These are phyloP conservation scores for Cercospora brassicicola DNA, from an alignment of 2,329 filamentous ascomycete species.

Conservation along the genomic window DNA sequence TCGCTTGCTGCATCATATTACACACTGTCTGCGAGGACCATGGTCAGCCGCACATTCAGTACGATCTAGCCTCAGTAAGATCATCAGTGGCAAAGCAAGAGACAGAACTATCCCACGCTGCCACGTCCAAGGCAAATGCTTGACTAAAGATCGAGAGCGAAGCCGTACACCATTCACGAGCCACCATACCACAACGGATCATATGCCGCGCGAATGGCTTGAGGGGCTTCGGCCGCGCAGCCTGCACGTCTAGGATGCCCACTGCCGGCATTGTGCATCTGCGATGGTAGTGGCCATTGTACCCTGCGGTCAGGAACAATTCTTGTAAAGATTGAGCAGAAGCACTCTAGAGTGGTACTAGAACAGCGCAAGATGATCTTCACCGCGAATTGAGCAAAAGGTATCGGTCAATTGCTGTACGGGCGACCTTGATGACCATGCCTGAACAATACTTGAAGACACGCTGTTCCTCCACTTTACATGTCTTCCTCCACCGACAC, in stretches of 20 bases:
- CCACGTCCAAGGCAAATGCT: not conserved
- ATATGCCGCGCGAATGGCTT: not conserved
- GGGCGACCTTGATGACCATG: not conserved
- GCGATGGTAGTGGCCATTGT: not conserved
- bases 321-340: not conserved
- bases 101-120: not conserved
- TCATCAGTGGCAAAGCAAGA: not conserved
- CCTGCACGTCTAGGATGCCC: not conserved
- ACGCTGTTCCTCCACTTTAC: not conserved
- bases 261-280: not conserved
- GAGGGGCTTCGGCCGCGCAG: not conserved
- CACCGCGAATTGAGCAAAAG: not conserved
- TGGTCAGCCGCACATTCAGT: not conserved
- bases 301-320: not conserved
- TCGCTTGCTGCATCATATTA: not conserved
- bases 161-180: not conserved
- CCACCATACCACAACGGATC: not conserved
- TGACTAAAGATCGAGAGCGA: not conserved
- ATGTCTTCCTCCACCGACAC: not conserved
- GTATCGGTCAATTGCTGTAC: not conserved
- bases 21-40: not conserved
- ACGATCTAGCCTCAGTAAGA: not conserved
- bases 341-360: not conserved
- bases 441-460: not conserved
- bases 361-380: not conserved